phyloP scores from a whole-genome alignment of 2,329 filamentous ascomycete genomes.

The Graphilbum fragrans region DNA sequence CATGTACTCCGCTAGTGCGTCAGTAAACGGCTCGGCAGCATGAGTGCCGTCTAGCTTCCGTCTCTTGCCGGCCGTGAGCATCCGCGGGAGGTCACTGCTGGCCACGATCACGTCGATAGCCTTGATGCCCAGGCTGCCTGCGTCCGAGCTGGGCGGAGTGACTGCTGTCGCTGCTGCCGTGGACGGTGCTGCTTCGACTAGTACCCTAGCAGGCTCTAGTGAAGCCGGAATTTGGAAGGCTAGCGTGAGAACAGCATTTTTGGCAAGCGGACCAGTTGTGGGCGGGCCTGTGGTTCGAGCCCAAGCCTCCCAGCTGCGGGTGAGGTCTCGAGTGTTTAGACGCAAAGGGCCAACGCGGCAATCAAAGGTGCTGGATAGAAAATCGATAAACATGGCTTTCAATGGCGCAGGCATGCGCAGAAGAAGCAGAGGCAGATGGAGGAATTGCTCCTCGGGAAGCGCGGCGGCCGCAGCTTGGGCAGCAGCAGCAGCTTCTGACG shows the following conservation, averaged over 20 bases:
- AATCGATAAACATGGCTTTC: constrained; percentile 35
- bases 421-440: constrained; percentile 38
- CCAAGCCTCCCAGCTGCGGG: constrained; percentile 40
- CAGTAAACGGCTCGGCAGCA: constrained; percentile 28
- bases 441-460: constrained; percentile 20
- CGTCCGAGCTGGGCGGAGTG: too few relatives aligned
- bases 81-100: constrained; percentile 31
- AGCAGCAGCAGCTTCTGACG: constrained; percentile 39
- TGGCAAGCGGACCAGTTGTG: constrained; percentile 19
- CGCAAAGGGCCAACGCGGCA: constrained; percentile 39
- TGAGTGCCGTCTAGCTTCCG: constrained; percentile 4
- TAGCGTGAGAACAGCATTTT: constrained; percentile 38
- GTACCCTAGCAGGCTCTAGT: not conserved
- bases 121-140: constrained; percentile 24
- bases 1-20: constrained; percentile 37
- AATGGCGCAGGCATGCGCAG: constrained; percentile 42
- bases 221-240: constrained; percentile 32
- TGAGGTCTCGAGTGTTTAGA: constrained; percentile 37
- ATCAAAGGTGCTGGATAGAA: constrained; percentile 41
- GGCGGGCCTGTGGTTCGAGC: constrained; percentile 24
- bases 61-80: constrained; percentile 27
- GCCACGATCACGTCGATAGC: constrained; percentile 41
- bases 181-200: not conserved
- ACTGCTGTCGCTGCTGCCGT: not conserved
- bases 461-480: constrained; percentile 31